Percentiles rank a stretch among this genome's conserved stretches.
These are phyloP conservation scores for Babesia microti DNA, from an alignment of 169 alveolate genomes.

Conservation along the genomic window DNA sequence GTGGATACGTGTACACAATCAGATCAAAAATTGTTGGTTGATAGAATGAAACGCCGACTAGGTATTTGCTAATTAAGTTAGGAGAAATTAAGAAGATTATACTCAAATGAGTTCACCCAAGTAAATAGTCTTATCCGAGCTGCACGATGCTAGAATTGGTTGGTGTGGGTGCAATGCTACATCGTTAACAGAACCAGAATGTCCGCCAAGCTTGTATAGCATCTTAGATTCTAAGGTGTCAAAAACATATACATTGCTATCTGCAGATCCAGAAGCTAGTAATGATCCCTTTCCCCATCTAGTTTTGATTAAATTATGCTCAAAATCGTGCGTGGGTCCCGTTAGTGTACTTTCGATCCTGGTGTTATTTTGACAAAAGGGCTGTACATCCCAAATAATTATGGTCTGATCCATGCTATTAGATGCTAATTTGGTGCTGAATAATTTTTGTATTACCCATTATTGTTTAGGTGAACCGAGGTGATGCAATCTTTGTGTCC, in stretches of 20 bases:
- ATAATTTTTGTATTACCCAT: conserved; percentile 25
- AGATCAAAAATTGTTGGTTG: no score
- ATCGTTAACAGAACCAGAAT: conserved; percentile 68
- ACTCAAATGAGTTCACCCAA: conserved; percentile 55
- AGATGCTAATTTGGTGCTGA: conserved; percentile 46
- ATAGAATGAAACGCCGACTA: no score
- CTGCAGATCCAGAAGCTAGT: conserved; percentile 65
- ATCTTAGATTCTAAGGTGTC: conserved; percentile 49
- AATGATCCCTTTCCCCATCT: conserved; percentile 55
- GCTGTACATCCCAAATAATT: conserved; percentile 68
- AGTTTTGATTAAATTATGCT: conserved; percentile 56
- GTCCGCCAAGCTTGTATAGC: conserved; percentile 66
- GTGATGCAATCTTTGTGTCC: conserved; percentile 68
- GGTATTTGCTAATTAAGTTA: no score
- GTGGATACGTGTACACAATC: no score
- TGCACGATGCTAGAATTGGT: conserved; percentile 65
- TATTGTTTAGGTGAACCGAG: conserved; percentile 55
- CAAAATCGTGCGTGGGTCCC: conserved; percentile 66
- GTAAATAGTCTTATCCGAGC: conserved; percentile 58
- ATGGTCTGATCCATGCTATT: conserved; percentile 65
- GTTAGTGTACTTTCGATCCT: conserved; percentile 26
- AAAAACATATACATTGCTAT: conserved; percentile 54
- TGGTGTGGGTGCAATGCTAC: conserved; percentile 65
- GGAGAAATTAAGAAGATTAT: not conserved
- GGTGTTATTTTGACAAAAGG: conserved; percentile 28